These are phyloP conservation scores for Cladorrhinum samala DNA, from an alignment of 495 filamentous ascomycete genomes.

Conservation along the genomic window DNA sequence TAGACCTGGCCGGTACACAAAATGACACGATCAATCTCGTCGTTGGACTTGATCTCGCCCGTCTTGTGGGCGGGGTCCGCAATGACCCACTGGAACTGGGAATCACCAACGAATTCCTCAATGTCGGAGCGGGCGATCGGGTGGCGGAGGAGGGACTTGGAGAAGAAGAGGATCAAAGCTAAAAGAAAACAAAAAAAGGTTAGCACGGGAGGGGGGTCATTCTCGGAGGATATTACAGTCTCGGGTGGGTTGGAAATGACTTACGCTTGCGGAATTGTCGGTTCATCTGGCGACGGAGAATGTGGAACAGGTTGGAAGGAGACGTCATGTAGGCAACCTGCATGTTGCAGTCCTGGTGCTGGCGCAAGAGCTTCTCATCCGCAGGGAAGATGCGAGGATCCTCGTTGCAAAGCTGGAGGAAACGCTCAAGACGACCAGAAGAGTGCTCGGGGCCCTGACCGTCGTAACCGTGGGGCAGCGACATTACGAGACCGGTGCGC, in stretches of 20 bases:
- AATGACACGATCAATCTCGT: conserved; percentile 89
- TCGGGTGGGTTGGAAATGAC: conserved; percentile 27
- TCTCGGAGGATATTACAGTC: background rate
- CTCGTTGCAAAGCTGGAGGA: conserved; percentile 96
- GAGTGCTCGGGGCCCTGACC: conserved; percentile 98
- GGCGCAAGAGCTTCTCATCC: conserved; percentile 82
- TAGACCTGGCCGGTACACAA: conserved; percentile 95
- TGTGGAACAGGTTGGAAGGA: conserved; percentile 92
- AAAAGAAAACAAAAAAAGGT: conserved; percentile 20
- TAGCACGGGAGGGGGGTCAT: conserved; percentile 36
- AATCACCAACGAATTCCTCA: conserved; percentile 82
- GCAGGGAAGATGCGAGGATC: conserved; percentile 89
- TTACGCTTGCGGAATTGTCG: conserved; percentile 97
- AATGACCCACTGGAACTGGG: conserved; percentile 95
- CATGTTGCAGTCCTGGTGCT: conserved; percentile 99
- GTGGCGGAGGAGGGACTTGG: conserved; percentile 88
- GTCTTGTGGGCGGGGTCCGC: conserved; percentile 74
- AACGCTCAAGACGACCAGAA: conserved; percentile 94
- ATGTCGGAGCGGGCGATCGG: conserved; percentile 81
- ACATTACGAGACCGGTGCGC: conserved; percentile 89
- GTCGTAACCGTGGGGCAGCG: conserved; percentile 94
- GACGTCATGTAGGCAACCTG: conserved; percentile 93
- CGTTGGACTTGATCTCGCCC: conserved; percentile 63
- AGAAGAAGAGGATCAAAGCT: conserved; percentile 97
- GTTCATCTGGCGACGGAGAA: conserved; percentile 95